Evolutionary conservation across 106 monocot genomes (phyloP).

Genomic region (Platanthera guangdongensis): DNA sequence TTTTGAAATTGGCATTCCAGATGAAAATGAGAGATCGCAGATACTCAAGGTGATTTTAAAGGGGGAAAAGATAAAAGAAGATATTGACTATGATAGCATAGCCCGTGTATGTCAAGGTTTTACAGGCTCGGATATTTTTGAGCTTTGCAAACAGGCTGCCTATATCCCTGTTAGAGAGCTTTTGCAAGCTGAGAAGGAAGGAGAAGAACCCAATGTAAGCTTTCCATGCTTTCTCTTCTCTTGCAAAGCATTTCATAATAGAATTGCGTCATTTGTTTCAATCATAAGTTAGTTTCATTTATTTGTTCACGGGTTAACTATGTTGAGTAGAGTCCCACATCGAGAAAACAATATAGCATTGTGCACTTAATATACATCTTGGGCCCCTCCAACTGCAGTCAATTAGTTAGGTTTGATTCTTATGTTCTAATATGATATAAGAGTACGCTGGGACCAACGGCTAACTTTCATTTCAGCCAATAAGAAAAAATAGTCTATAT

Average conservation of each 20-base stretch:
- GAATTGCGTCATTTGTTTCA: not conserved
- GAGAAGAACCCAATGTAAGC: conserved; percentile 38
- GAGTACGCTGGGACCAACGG: too few relatives aligned
- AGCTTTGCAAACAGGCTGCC: conserved; percentile 92
- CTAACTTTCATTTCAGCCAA: too few relatives aligned
- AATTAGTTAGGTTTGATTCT: too few relatives aligned
- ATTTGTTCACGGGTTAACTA: not conserved
- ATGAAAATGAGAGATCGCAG: conserved; percentile 69
- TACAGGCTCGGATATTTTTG: conserved; percentile 85
- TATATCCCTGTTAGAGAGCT: conserved; percentile 90
- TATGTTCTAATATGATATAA: too few relatives aligned
- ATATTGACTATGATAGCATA: conserved; percentile 71
- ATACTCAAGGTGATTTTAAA: conserved; percentile 87
- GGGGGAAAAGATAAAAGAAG: conserved; percentile 61
- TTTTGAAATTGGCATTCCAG: conserved; percentile 90
- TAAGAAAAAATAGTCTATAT: too few relatives aligned
- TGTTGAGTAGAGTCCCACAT: not conserved
- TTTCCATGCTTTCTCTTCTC: not conserved
- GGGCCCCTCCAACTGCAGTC: too few relatives aligned
- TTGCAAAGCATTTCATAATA: not conserved
- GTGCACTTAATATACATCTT: too few relatives aligned
- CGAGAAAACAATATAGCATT: too few relatives aligned
- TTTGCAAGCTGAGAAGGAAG: conserved; percentile 68
- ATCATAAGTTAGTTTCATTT: not conserved
- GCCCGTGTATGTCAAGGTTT: conserved; percentile 73